Evolutionary conservation across 306 rosid genomes (phyloP), one percentile per base, ranked within the genome.

Genomic region (Rosa multiflora): DNA sequence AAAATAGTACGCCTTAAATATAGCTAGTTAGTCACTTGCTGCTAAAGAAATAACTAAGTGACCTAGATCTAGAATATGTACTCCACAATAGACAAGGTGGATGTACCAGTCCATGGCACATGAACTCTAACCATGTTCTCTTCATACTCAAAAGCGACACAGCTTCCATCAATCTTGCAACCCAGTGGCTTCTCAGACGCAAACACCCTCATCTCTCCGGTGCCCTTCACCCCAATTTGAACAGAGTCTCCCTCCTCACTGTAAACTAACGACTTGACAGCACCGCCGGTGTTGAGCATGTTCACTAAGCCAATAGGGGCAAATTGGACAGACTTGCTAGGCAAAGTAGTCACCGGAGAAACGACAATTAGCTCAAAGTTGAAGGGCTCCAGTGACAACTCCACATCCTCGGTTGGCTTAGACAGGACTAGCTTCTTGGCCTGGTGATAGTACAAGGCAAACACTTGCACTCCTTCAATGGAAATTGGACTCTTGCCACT

Each of bases 271-370:
- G 93, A 85, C 63, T 90, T 91, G 53, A 95, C 70, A 61, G 99
- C 98, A 10, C 97, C 99, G 10, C 99, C 96, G 4, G 82, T 91
- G 83, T 95, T 95, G 1, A 92, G 87, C 99, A 95, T 95, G 70
- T 95, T 92, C 58, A 88, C 94, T 64, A 95, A 74, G 17, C 99
- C 99, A 73, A 95, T 90, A 2, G 96, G 94, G 26, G 99, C 91
- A 77, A 95, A 91, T 6, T 88, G 85, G 23, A 92, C 73, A 0
- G 82, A 59, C 37, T 85, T 90, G 29, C 51, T 46, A 37, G 75
- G 21, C 70, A 94, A 81, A 5, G 78, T 29, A 20, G 89, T 82
- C 80, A 95, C 84, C 0, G 98, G 98, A 0, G 96, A 84, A 42
- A 95, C 88, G 0, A 92, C 86, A 4, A 95, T 85, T 5, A 95